Evolutionary conservation across 2,329 filamentous ascomycete species (phyloP), one percentile per base, ranked within the genome.

Genomic region (Hypoxylon sp.): DNA sequence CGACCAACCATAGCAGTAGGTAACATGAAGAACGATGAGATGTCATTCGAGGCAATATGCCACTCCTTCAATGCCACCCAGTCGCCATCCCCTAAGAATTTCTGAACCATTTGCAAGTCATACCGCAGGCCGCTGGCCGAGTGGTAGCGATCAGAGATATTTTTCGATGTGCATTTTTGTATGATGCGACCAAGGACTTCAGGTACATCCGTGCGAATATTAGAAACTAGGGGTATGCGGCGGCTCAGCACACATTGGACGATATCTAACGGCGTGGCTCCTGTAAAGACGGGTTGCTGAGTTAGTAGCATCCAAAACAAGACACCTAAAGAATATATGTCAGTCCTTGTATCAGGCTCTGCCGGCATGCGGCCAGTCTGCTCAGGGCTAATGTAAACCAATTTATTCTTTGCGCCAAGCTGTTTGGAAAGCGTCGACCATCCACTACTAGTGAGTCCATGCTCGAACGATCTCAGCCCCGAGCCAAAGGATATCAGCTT

Each of bases 331-430:
- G 90, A 92, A 73, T 97, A 97, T 21, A 97, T 95, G 70, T 97
- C 93, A 11, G 93, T 97, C 29, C 93, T 83, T 31, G 83, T 90
- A 71, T 97, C 93, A 1, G 93, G 93, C 69, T 97, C 92, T 3
- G 90, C 91, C 2, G 91, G 90, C 81, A 97, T 88, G 13, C 93
- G 86, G 9, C 93, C 93, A 2, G 93, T 97, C 75, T 97, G 93
- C 68, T 97, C 93, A 0, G 93, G 92, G 35, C 91, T 93, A 67
- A 97, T 95, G 67, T 91, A 97, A 41, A 92, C 84, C 13, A 97
- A 77, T 71, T 96, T 96, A 67, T 92, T 87, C 72, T 91, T 91
- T 29, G 91, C 90, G 2, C 92, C 92, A 5, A 91, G 73, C 68
- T 97, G 90, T 52, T 88, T 87, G 8, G 90, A 93, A 7, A 97